Conservation (phyloP, 306 rosid species). For the Trifolium dubium region DNA sequence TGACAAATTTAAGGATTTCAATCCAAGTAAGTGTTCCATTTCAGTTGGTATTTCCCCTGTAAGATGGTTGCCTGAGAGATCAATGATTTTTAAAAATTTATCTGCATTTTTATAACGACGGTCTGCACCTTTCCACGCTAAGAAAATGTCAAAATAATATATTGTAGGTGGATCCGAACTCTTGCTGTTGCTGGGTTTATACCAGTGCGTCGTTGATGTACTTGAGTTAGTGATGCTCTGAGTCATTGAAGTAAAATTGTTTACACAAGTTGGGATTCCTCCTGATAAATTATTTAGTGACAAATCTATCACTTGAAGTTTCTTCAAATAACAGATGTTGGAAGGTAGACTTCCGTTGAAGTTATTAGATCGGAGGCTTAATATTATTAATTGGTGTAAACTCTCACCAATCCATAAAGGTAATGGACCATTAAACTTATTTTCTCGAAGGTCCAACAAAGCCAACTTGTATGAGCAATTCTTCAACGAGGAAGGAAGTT, state of each 20-base stretch:
- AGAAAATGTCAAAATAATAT: background rate
- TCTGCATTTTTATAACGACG: background rate
- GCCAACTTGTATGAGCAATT: constrained; percentile 5
- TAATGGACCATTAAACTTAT: constrained; percentile 17
- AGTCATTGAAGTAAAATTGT: background rate
- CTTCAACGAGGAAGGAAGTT: background rate
- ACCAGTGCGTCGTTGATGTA: background rate
- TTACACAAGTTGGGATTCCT: background rate
- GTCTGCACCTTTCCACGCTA: background rate
- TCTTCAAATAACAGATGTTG: background rate
- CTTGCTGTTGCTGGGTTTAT: no score
- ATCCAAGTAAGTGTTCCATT: background rate
- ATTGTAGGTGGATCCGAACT: no score
- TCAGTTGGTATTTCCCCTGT: background rate
- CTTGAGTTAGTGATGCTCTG: background rate
- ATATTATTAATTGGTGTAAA: constrained; percentile 6
- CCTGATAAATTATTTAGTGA: background rate
- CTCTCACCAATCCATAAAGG: constrained; percentile 36
- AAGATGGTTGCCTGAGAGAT: background rate
- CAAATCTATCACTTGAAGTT: background rate
- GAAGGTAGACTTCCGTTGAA: constrained; percentile 19
- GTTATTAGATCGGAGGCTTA: background rate
- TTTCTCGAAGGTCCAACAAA: background rate
- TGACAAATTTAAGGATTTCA: background rate
- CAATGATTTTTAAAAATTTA: background rate